A percentile compares a stretch with the other conserved stretches of the same genome.
phyloP scores from a whole-genome alignment of 768 basidiomycete species.

The Tubosaeta sp. region DNA sequence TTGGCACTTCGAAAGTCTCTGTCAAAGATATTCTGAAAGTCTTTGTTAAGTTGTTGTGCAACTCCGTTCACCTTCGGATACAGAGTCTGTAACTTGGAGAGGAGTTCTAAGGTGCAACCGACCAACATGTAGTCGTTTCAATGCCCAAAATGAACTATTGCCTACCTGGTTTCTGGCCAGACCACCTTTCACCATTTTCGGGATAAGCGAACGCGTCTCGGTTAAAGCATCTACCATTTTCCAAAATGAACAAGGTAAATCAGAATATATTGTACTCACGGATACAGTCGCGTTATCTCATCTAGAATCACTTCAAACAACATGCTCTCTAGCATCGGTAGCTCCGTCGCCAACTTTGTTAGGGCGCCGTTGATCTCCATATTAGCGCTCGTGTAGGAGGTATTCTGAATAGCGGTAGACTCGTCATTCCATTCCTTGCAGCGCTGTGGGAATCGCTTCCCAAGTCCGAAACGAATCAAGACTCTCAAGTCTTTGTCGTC shows the following conservation, averaged over 20 bases:
- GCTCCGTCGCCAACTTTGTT: conserved; percentile 2
- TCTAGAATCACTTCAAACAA: conserved; percentile 26
- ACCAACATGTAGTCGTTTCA: not conserved
- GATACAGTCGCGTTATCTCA: conserved; percentile 18
- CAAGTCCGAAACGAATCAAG: conserved; percentile 28
- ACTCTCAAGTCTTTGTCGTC: conserved; percentile 24
- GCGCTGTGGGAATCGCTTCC: not conserved
- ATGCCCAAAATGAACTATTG: not conserved
- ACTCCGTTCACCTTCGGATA: conserved; percentile 14
- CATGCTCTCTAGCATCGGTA: conserved; percentile 9
- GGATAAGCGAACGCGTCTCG: conserved; percentile 7
- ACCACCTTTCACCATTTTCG: not conserved
- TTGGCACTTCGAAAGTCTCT: conserved; percentile 8
- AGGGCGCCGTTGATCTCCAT: not conserved
- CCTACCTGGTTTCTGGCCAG: conserved; percentile 4
- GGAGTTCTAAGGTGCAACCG: not conserved
- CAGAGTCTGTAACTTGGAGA: not conserved
- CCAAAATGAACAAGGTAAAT: not conserved
- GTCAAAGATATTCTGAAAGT: conserved; percentile 4
- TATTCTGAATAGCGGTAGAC: not conserved
- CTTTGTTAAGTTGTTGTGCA: not conserved
- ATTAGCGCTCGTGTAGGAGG: accelerated
- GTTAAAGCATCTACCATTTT: conserved; percentile 14
- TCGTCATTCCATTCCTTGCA: conserved; percentile 25
- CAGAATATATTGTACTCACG: conserved; percentile 8